Base-by-base conservation (phyloP, 495 filamentous ascomycete genomes). In the Pyrenula aspistea region DNA sequence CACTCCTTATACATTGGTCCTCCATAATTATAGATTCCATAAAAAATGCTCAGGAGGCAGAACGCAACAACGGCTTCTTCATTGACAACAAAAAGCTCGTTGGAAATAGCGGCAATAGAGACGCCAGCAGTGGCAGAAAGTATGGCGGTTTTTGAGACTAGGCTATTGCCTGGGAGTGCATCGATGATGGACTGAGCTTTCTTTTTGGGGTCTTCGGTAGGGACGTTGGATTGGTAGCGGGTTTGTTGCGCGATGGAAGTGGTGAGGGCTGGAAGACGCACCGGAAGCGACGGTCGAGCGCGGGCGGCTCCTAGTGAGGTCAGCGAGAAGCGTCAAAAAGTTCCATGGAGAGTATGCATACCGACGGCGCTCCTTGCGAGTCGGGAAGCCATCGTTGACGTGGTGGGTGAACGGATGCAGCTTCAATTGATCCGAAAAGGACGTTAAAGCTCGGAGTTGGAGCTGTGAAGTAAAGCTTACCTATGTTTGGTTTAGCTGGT, bases 51-150 rank as follows among this genome's bases (percentile, higher is more conserved):
- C 65, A 97, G 76, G 58, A 96, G 76, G 69, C 83, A 89, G 75
- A 99, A 78, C 55, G 87, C 86, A 63, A 94, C 87, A 65, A 99
- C 84, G 57, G 91, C 81, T 78, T 99, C 94, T 78, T 97, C 92
- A 76, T 97, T 99, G 72, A 99, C 78, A 70, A 99, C 89, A 73
- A 96, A 99, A 77, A 97, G 86, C 79, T 99, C 94, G 75, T 95
- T 99, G 85, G 87, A 92, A 77, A 99, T 91, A 66, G 93, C 94
- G 67, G 91, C 93, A 65, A 95, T 80, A 62, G 88, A 90, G 60
- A 91, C 68, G 77, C 89, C 91, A 68, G 94, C 89, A 57, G 84
- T 85, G 57, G 89, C 90, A 64, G 93, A 97, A 57, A 99, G 83
- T 71, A 95, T 88, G 67, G 94, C 94, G 60, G 89, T 90, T 83